Conservation (phyloP, 2,329 filamentous ascomycete species). For the Colletotrichum nymphaeae region DNA sequence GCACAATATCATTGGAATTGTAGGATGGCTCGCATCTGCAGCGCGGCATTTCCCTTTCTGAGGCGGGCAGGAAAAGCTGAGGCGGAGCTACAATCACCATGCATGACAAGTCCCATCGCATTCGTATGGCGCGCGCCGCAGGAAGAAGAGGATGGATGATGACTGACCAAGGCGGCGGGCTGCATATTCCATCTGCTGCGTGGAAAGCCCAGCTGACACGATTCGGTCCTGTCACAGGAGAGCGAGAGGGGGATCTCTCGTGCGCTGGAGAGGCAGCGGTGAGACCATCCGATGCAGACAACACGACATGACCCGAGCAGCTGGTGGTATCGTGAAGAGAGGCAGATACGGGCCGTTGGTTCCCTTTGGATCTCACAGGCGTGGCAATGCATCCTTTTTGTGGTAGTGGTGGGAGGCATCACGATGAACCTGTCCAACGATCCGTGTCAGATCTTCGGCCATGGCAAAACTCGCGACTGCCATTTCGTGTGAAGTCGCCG, state of each 20-base stretch:
- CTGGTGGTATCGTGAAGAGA: not conserved
- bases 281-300: slow-evolving; percentile 13
- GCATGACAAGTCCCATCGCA: slow-evolving; percentile 9
- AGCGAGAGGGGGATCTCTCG: slow-evolving; percentile 3
- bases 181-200: slow-evolving; percentile 1
- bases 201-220: slow-evolving; percentile 8
- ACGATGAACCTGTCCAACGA: slow-evolving; percentile 16
- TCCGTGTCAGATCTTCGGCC: not conserved
- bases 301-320: not conserved
- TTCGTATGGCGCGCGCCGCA: slow-evolving; percentile 18
- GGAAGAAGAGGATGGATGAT: slow-evolving; percentile 7
- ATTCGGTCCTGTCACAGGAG: not conserved
- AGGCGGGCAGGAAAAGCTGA: not conserved
- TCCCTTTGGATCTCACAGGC: not conserved
- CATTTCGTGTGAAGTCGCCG: not conserved
- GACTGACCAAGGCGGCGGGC: slow-evolving; percentile 23
- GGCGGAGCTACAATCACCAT: slow-evolving; percentile 8
- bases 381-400: slow-evolving; percentile 18
- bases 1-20: not conserved
- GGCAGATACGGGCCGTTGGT: not conserved
- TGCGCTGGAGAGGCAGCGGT: slow-evolving; percentile 16
- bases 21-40: not conserved
- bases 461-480: not conserved
- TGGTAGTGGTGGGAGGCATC: not conserved
- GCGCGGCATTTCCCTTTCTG: not conserved